Percentiles rank a stretch among this genome's conserved stretches.
Evolutionary conservation across 208 protist genomes (phyloP).

Genomic region (Plasmodiophora brassicae): DNA sequence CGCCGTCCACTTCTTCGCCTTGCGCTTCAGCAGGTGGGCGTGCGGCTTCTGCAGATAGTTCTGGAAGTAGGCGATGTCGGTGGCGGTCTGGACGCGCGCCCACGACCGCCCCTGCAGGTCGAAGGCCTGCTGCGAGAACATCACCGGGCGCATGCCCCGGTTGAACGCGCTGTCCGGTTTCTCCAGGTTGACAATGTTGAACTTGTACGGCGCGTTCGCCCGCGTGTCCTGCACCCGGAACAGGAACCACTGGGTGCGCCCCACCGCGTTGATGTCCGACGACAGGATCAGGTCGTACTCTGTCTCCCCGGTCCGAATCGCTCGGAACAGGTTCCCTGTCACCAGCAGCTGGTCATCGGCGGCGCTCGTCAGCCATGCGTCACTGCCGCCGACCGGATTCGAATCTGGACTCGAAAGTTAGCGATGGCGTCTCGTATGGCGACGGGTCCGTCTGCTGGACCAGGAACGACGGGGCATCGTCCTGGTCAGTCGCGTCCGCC

Average conservation of each 20-base stretch:
- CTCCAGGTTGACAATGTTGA: slow-evolving; percentile 93
- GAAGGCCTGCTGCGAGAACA: slow-evolving; percentile 65
- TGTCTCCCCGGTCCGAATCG: slow-evolving; percentile 54
- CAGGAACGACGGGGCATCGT: too few relatives aligned
- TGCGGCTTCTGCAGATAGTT: slow-evolving; percentile 10
- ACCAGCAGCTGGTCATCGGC: slow-evolving; percentile 73
- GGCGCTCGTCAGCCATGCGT: not conserved
- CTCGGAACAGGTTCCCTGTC: slow-evolving; percentile 84
- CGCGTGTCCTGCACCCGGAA: slow-evolving; percentile 69
- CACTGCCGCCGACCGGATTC: slow-evolving; percentile 25
- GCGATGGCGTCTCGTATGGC: not conserved
- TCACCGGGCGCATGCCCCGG: slow-evolving; percentile 78
- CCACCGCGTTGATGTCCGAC: slow-evolving; percentile 83
- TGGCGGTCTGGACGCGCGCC: not conserved
- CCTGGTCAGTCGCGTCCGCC: too few relatives aligned
- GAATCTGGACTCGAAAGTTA: slow-evolving; percentile 4
- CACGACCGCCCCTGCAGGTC: not conserved
- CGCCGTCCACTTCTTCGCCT: not conserved
- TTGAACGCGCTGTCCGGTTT: slow-evolving; percentile 86
- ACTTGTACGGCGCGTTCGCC: slow-evolving; percentile 58
- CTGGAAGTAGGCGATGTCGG: slow-evolving; percentile 14
- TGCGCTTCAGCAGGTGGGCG: not conserved
- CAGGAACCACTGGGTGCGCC: slow-evolving; percentile 94
- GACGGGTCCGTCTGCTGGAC: too few relatives aligned
- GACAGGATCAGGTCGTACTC: slow-evolving; percentile 88